Base-by-base conservation (phyloP, 805 yeast genomes). In the Kodamaea leandrae region DNA sequence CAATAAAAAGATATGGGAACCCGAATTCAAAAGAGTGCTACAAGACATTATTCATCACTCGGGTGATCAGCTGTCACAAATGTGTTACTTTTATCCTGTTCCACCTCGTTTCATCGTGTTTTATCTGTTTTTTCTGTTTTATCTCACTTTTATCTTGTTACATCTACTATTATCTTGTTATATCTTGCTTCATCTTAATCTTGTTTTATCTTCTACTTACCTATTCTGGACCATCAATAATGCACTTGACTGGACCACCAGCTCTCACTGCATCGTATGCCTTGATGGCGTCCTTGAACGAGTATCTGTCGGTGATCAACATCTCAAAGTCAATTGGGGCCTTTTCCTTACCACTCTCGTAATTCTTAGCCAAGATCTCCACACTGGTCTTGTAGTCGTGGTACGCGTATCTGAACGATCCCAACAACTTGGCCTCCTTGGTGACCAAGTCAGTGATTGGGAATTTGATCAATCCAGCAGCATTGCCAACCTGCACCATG, bases 401-500 rank as follows among this genome's bases (percentile, higher is more conserved):
- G 52, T 76, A 80, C 36, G 78, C 78, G 65, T 88, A 88, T 61
- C 96, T 77, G 75, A 87, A 86, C 30, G 82, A 77, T 16, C 96
- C 96, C 52, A 74, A 78, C 50, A 84, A 69, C 1, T 75, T 69
- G 45, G 85, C 60, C 60, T 88, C 96, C 54, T 80, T 83, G 48
- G 76, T 77, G 32, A 82, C 77, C 41, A 87, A 66, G 45, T 73
- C 78, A 6, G 85, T 77, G 53, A 88, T 77, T 42, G 96, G 96
- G 74, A 88, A 82, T 43, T 73, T 72, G 45, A 86, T 72, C 34
- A 76, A 71, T 30, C 78, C 82, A 32, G 74, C 77, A 18, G 95
- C 91, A 80, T 85, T 85, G 32, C 96, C 96, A 24, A 86, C 91
- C 63, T 86, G 96, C 24, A 86, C 88, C 53, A 73, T 80, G 37